Evolutionary conservation across 768 basidiomycete species (phyloP).

Genomic region (Tylopilus sp.): DNA sequence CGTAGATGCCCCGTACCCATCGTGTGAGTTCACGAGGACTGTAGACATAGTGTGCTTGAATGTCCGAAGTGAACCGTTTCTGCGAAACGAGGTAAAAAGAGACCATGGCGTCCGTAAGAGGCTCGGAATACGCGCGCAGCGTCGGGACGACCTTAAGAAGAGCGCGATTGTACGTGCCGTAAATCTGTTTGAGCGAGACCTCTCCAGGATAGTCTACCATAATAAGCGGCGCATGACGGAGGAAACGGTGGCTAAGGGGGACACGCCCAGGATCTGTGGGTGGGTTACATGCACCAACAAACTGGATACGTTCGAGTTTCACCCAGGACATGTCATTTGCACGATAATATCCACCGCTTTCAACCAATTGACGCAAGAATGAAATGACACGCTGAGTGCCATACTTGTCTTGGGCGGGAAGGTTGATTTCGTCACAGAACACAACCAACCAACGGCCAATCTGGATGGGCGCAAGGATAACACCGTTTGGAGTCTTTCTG

Average conservation of each 20-base stretch:
- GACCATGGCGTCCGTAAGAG: constrained; percentile 98
- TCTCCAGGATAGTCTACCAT: constrained; percentile 99
- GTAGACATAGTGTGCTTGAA: constrained; percentile 99
- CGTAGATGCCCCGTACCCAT: constrained; percentile 96
- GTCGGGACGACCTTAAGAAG: constrained; percentile 94
- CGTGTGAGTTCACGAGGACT: constrained; percentile 97
- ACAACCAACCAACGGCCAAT: constrained; percentile 98
- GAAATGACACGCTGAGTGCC: constrained; percentile 99
- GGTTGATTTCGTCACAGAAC: constrained; percentile 99
- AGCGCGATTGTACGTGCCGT: constrained; percentile 96
- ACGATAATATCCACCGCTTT: constrained; percentile 93
- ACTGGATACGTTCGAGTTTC: constrained; percentile 96
- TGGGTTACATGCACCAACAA: constrained; percentile 98
- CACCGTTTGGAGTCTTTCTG: constrained; percentile 97
- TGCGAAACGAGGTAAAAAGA: constrained; percentile 92
- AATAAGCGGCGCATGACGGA: constrained; percentile 93
- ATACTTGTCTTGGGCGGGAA: constrained; percentile 95
- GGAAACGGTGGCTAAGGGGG: constrained; percentile 95
- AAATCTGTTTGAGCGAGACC: constrained; percentile 95
- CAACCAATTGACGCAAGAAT: constrained; percentile 95
- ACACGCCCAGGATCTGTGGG: constrained; percentile 99
- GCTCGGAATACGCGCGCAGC: constrained; percentile 87
- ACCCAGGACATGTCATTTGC: constrained; percentile 96
- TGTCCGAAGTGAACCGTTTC: constrained; percentile 89
- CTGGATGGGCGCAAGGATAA: constrained; percentile 88